Percentiles rank a stretch among this genome's conserved stretches.
Evolutionary conservation across 1,139 yeast species (phyloP).

Genomic region (Pichia inconspicua): DNA sequence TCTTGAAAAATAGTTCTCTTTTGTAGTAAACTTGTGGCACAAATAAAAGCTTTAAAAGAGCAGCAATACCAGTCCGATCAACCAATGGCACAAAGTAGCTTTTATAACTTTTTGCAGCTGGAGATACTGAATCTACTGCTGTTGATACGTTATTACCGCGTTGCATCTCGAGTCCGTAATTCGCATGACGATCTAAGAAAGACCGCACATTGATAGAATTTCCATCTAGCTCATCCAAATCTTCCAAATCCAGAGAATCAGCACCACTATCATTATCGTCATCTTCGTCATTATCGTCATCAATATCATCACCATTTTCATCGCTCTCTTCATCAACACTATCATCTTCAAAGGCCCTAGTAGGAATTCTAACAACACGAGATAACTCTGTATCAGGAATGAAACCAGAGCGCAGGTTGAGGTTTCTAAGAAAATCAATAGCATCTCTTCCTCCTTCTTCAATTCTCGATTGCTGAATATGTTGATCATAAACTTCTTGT

Average conservation of each 20-base stretch:
- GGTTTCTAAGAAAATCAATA: slow-evolving; percentile 27
- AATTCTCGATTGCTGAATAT: slow-evolving; percentile 50
- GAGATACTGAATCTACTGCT: neutral
- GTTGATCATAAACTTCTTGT: slow-evolving; percentile 86
- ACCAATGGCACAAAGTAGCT: slow-evolving; percentile 57
- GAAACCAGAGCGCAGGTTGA: slow-evolving; percentile 2
- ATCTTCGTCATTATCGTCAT: slow-evolving; percentile 21
- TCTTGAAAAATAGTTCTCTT: slow-evolving; percentile 57
- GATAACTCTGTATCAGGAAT: neutral
- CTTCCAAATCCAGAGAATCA: slow-evolving; percentile 24
- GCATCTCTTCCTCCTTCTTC: slow-evolving; percentile 39
- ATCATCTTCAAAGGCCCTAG: slow-evolving; percentile 15
- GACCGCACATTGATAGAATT: neutral
- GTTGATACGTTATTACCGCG: slow-evolving; percentile 3
- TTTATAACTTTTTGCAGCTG: slow-evolving; percentile 28
- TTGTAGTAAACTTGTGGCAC: slow-evolving; percentile 63
- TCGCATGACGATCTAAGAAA: neutral
- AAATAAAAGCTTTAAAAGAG: slow-evolving; percentile 63
- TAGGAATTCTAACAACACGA: slow-evolving; percentile 3
- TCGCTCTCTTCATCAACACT: slow-evolving; percentile 16
- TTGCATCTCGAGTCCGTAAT: slow-evolving; percentile 12
- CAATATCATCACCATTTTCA: slow-evolving; percentile 26
- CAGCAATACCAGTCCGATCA: slow-evolving; percentile 70
- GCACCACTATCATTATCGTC: slow-evolving; percentile 24
- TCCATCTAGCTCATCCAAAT: slow-evolving; percentile 25